phyloP scores from a whole-genome alignment of 225 moss, liverwort and hornwort species.

The Physcomitrium patens region DNA sequence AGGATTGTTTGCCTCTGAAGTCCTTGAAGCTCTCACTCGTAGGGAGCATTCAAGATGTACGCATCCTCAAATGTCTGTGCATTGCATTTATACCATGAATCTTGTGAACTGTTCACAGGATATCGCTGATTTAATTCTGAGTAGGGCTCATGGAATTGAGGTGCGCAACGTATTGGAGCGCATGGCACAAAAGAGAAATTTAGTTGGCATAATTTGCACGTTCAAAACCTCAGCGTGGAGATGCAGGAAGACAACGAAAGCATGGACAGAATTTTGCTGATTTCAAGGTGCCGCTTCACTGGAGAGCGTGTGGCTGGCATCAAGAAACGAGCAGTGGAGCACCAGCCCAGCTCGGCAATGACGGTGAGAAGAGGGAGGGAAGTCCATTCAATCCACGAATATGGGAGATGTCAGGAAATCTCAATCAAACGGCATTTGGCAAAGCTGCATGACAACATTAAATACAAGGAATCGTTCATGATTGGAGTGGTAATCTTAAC shows the following conservation, averaged over 20 bases:
- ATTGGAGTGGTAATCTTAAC: constrained; percentile 62
- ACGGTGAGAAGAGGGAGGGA: constrained; percentile 19
- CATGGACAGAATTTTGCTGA: neutral
- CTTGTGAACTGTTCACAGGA: no score
- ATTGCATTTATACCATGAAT: no score
- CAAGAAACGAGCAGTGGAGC: neutral
- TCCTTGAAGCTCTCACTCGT: neutral
- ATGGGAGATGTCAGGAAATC: constrained; percentile 50
- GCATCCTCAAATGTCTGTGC: no score
- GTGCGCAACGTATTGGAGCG: neutral
- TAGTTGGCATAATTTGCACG: neutral
- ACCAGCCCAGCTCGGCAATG: constrained; percentile 17
- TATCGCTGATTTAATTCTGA: neutral
- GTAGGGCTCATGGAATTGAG: neutral
- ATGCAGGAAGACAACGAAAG: neutral
- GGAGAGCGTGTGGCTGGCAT: neutral
- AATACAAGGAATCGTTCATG: constrained; percentile 72
- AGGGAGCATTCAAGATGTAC: no score
- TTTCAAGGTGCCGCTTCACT: neutral
- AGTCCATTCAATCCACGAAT: neutral
- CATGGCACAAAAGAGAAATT: neutral
- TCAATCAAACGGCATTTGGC: constrained; percentile 60
- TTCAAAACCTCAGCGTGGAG: neutral
- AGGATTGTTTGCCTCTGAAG: neutral
- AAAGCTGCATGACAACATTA: constrained; percentile 71